These are phyloP conservation scores for Jamesozyma jinghongensis DNA, from an alignment of 805 yeast species.

Conservation along the genomic window DNA sequence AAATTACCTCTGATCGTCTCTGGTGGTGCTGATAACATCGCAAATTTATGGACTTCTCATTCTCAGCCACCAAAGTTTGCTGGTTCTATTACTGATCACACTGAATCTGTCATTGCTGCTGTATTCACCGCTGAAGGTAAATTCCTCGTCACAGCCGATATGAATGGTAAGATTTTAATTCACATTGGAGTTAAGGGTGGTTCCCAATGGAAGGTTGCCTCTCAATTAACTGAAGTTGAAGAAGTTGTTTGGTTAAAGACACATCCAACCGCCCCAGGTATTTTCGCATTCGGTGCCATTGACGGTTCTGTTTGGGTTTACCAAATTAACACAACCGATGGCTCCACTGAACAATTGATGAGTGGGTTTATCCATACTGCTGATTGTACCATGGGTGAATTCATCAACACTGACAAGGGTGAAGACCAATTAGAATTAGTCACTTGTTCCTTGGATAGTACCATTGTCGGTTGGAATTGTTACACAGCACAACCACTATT, in stretches of 20 bases:
- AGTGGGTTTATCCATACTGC: conserved; percentile 71
- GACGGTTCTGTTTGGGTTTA: conserved; percentile 96
- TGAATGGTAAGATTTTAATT: conserved; percentile 79
- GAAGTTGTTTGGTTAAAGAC: conserved; percentile 77
- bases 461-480: conserved; percentile 83
- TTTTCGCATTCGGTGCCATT: conserved; percentile 84
- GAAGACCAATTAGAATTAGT: conserved; percentile 57
- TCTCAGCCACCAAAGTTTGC: conserved; percentile 75
- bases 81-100: conserved; percentile 67
- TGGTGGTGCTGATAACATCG: conserved; percentile 93
- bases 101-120: conserved; percentile 80
- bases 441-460: conserved; percentile 77
- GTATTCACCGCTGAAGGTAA: conserved; percentile 79
- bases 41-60: conserved; percentile 88
- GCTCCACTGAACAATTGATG: conserved; percentile 60
- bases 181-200: conserved; percentile 68
- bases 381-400: conserved; percentile 74
- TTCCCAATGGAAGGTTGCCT: conserved; percentile 67
- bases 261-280: conserved; percentile 63
- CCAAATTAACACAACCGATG: conserved; percentile 45
- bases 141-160: conserved; percentile 81
- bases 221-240: conserved; percentile 74
- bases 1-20: conserved; percentile 74
- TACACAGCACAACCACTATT: conserved; percentile 64
- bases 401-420: conserved; percentile 47